These are phyloP conservation scores for Nemania sp. DNA, from an alignment of 2,329 filamentous ascomycete genomes.

Conservation along the genomic window DNA sequence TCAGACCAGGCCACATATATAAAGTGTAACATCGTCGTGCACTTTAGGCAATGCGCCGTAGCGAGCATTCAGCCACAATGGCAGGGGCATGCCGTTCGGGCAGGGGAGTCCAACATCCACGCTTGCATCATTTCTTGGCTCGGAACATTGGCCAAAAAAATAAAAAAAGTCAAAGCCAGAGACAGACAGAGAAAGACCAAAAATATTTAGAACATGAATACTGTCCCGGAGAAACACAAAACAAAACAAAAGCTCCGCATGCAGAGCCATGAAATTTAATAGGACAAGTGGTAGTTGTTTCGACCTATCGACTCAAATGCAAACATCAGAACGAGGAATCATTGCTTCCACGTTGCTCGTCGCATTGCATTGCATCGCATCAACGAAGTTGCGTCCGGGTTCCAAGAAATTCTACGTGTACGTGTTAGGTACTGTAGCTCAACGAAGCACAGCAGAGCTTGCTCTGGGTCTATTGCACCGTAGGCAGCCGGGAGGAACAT, in stretches of 20 bases:
- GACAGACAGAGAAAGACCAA: not conserved
- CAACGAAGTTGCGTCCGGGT: constrained; percentile 15
- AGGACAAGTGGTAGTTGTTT: constrained; percentile 16
- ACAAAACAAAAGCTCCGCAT: not conserved
- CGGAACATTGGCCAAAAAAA: not conserved
- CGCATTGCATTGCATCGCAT: constrained; percentile 23
- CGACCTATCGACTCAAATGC: constrained; percentile 9
- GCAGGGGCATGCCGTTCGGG: no score
- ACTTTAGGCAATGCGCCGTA: no score
- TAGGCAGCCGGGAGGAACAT: no score
- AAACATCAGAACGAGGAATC: not conserved
- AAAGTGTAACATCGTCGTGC: no score
- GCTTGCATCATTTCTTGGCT: constrained; percentile 11
- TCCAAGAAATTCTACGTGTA: constrained; percentile 20
- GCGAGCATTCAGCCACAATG: no score
- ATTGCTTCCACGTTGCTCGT: constrained; percentile 23
- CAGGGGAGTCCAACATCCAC: constrained; percentile 5
- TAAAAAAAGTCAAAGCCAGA: not conserved
- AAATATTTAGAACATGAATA: no score
- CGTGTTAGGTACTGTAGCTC: not conserved
- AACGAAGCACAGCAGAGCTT: constrained; percentile 8
- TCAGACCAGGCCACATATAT: no score
- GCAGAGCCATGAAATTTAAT: not conserved
- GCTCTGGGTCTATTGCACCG: not conserved
- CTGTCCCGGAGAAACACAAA: not conserved